Evolutionary conservation across 2,329 filamentous ascomycete species (phyloP).

Genomic region (Fusarium oxysporum): DNA sequence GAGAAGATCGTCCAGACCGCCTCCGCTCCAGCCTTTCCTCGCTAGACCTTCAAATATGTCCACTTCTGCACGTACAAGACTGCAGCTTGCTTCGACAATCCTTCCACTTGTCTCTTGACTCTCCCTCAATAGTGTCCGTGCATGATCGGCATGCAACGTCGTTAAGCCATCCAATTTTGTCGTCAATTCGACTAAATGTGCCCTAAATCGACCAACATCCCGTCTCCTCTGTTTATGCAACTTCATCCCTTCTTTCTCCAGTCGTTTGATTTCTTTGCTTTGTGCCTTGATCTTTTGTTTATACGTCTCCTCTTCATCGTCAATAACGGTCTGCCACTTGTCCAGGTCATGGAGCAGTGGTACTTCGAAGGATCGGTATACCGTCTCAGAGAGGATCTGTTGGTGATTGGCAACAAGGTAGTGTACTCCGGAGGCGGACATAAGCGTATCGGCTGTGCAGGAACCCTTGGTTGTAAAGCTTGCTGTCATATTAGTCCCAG

Average conservation of each 20-base stretch:
- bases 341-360: constrained; percentile 77
- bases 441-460: constrained; percentile 72
- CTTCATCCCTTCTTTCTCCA: constrained; percentile 74
- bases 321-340: constrained; percentile 71
- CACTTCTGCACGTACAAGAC: constrained; percentile 74
- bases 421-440: constrained; percentile 73
- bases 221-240: constrained; percentile 69
- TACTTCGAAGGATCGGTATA: constrained; percentile 76
- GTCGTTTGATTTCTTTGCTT: constrained; percentile 69
- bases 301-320: constrained; percentile 73
- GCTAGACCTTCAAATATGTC: constrained; percentile 77
- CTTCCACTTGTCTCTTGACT: constrained; percentile 72
- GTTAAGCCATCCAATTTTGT: constrained; percentile 72
- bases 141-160: constrained; percentile 68
- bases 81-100: constrained; percentile 74
- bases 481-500: constrained; percentile 55
- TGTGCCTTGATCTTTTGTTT: constrained; percentile 65
- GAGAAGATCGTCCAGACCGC: constrained; percentile 73
- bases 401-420: constrained; percentile 77
- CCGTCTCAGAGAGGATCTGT: constrained; percentile 75
- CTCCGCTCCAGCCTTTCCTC: constrained; percentile 75
- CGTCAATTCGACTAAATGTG: constrained; percentile 73
- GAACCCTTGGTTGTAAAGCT: constrained; percentile 61
- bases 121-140: constrained; percentile 69
- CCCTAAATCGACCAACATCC: constrained; percentile 71